Base-by-base conservation (phyloP, 1,139 yeast genomes). In the Diutina catenulata region DNA sequence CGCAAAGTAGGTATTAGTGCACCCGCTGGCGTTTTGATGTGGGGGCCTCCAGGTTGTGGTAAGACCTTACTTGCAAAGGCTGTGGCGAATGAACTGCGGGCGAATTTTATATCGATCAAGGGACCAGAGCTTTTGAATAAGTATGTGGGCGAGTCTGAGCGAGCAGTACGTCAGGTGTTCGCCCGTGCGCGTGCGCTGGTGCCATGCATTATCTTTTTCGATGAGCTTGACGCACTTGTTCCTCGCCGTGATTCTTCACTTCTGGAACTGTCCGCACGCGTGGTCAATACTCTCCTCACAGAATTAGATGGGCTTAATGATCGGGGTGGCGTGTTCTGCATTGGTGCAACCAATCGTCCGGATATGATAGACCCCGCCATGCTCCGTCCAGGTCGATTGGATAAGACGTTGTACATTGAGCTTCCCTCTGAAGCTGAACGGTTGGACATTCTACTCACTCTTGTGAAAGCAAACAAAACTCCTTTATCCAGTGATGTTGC, bases 31-130 rank as follows among this genome's bases (percentile, higher is more conserved):
- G 98, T 91, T 0, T 62, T 91, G 16, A 71, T 91, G 68, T 91
- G 98, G 98, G 99, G 99, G 0, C 99, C 98, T 2, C 98, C 98
- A 2, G 98, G 98, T 18, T 91, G 97, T 63, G 98, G 98, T 69
- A 91, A 91, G 54, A 91, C 98, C 0, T 65, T 91, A 40, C 64
- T 91, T 37, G 98, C 97, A 1, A 91, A 91, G 52, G 98, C 97
- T 0, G 97, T 91, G 9, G 98, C 98, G 11, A 88, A 91, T 54
- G 97, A 91, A 58, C 84, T 95, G 1, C 73, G 94, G 40, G 97
- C 97, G 7, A 91, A 91, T 55, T 91, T 91, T 57, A 91, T 91
- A 33, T 83, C 95, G 8, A 87, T 91, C 29, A 80, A 93, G 46
- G 98, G 98, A 2, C 97, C 98, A 0, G 98, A 91, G 55, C 62